Evolutionary conservation across 352 stramenopile species (phyloP).

Genomic region (Blastocystis sp.): DNA sequence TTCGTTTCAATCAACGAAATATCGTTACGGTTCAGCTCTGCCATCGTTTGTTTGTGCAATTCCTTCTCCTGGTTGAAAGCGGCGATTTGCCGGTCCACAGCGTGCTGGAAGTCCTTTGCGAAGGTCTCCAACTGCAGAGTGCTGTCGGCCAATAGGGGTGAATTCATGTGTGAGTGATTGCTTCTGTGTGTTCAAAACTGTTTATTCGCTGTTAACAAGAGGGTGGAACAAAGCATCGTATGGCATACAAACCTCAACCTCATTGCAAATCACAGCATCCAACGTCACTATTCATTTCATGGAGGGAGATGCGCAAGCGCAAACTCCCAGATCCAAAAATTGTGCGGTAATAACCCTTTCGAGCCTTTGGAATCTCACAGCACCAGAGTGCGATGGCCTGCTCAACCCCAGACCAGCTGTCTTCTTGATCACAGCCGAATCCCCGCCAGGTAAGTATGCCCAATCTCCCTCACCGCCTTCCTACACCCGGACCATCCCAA

Average conservation of each 20-base stretch:
- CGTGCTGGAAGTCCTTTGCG: background rate
- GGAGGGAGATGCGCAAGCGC: slow-evolving; percentile 36
- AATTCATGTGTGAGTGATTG: background rate
- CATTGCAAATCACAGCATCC: too few species aligned
- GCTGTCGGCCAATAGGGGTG: background rate
- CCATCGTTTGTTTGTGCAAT: background rate
- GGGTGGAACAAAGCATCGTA: too few species aligned
- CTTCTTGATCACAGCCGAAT: slow-evolving; percentile 47
- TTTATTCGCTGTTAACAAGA: too few species aligned
- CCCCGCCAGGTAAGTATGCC: slow-evolving; percentile 47
- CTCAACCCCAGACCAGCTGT: slow-evolving; percentile 18
- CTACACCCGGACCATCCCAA: background rate
- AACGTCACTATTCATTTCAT: too few species aligned
- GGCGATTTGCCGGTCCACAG: background rate
- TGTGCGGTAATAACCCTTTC: slow-evolving; percentile 27
- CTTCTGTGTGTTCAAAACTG: too few species aligned
- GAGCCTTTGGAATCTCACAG: slow-evolving; percentile 27
- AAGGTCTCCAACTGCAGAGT: background rate
- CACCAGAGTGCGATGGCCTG: slow-evolving; percentile 35
- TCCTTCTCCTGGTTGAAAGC: background rate
- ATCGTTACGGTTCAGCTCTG: background rate
- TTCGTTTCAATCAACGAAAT: background rate
- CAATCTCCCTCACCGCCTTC: background rate
- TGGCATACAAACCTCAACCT: too few species aligned
- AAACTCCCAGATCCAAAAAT: slow-evolving; percentile 45